Conservation (phyloP, 179 eudicot species). For the Gypsophila paniculata region DNA sequence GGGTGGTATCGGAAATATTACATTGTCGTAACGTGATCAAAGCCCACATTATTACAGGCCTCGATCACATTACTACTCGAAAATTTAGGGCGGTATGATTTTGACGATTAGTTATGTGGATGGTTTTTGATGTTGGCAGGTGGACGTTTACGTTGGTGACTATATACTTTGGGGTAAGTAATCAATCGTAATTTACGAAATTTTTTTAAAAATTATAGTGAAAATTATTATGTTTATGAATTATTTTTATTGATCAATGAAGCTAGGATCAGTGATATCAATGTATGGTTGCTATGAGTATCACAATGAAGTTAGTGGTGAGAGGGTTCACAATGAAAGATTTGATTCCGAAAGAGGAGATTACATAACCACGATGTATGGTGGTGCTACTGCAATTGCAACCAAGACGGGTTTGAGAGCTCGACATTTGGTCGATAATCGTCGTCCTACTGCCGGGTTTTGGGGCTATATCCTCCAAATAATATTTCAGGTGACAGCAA, state of each 20-base stretch:
- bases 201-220: not conserved
- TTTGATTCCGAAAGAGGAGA: slow-evolving; percentile 55
- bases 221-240: slow-evolving; percentile 2
- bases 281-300: slow-evolving; percentile 70
- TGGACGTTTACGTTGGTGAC: slow-evolving; percentile 88
- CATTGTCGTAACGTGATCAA: no score
- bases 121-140: slow-evolving; percentile 40
- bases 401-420: slow-evolving; percentile 14
- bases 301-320: slow-evolving; percentile 45
- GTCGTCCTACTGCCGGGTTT: slow-evolving; percentile 59
- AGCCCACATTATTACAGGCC: no score
- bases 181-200: not conserved
- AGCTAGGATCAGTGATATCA: slow-evolving; percentile 85
- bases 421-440: slow-evolving; percentile 18
- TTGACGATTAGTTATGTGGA: slow-evolving; percentile 2
- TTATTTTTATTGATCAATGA: slow-evolving; percentile 16
- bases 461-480: slow-evolving; percentile 80
- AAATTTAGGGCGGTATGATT: no score
- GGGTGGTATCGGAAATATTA: no score
- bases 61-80: no score
- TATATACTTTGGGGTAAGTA: slow-evolving; percentile 82
- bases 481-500: slow-evolving; percentile 79
- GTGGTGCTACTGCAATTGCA: slow-evolving; percentile 14
- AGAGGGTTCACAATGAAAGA: slow-evolving; percentile 32
- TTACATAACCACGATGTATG: slow-evolving; percentile 16